These are phyloP conservation scores for Entomortierella beljakovae DNA, from an alignment of 192 early-diverging fungal genomes.

Conservation along the genomic window DNA sequence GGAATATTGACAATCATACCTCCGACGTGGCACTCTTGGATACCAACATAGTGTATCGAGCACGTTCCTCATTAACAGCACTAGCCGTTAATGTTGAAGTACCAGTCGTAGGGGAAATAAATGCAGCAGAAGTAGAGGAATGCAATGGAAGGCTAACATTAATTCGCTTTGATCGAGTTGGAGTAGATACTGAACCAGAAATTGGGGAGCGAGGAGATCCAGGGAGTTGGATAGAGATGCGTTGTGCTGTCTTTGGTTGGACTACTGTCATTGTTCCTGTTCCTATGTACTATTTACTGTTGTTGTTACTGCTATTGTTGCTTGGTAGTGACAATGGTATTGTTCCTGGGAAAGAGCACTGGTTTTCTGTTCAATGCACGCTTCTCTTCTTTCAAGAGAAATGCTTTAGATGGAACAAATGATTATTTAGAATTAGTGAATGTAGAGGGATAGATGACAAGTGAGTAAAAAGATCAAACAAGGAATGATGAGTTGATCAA, in stretches of 20 bases:
- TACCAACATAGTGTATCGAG: conserved; percentile 31
- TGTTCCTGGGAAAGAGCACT: no score
- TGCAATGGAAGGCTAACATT: conserved; percentile 25
- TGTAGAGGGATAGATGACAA: no score
- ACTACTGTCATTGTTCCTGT: conserved; percentile 6
- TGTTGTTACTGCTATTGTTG: no score
- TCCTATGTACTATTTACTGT: no score
- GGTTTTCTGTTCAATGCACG: no score
- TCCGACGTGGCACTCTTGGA: conserved; percentile 34
- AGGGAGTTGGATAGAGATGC: conserved; percentile 12
- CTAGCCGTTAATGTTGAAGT: conserved; percentile 15
- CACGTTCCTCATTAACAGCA: conserved; percentile 11
- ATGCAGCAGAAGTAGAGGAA: conserved; percentile 20
- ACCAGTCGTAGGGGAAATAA: conserved; percentile 11
- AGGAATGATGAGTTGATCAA: no score
- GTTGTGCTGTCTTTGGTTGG: conserved; percentile 6
- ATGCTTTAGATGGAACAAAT: no score
- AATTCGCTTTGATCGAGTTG: conserved; percentile 29
- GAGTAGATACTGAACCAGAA: background rate
- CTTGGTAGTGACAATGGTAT: no score
- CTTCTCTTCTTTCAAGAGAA: no score
- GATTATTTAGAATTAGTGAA: no score
- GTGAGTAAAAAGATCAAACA: no score
- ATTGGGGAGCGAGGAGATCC: conserved; percentile 17
- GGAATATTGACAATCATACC: conserved; percentile 12